Evolutionary conservation across 2,329 filamentous ascomycete species (phyloP).

Genomic region (Ustulina deusta): DNA sequence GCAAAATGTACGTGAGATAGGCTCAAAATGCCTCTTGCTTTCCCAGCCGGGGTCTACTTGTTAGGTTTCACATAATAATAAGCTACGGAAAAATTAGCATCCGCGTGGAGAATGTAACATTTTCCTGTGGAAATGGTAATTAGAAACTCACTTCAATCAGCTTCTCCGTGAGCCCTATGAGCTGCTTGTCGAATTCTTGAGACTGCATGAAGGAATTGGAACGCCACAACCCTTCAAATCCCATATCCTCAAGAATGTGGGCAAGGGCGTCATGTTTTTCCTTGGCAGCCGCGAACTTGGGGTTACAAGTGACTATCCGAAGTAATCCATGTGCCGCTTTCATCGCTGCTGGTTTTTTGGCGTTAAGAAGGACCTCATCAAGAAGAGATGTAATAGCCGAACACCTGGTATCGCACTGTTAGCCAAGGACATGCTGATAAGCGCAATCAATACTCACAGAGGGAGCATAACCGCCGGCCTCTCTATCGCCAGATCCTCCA

Average conservation of each 20-base stretch:
- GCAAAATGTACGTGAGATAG: constrained; percentile 6
- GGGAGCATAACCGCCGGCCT: constrained; percentile 69
- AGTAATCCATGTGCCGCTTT: constrained; percentile 71
- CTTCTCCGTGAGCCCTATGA: constrained; percentile 68
- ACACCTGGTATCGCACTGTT: constrained; percentile 56
- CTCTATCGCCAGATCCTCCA: constrained; percentile 66
- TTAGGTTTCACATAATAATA: constrained; percentile 37
- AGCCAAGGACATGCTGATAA: constrained; percentile 10
- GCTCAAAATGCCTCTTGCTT: background rate
- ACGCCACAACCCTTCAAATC: constrained; percentile 73
- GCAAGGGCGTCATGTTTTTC: constrained; percentile 63
- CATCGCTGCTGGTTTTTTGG: constrained; percentile 70
- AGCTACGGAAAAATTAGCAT: constrained; percentile 35
- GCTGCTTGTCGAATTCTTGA: constrained; percentile 64
- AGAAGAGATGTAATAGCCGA: constrained; percentile 68
- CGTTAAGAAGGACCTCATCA: constrained; percentile 72
- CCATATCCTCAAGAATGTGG: constrained; percentile 68
- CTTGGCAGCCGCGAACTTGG: constrained; percentile 62
- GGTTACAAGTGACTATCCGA: constrained; percentile 67
- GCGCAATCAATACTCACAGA: constrained; percentile 61
- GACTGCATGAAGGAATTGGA: constrained; percentile 64
- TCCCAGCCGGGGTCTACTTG: background rate
- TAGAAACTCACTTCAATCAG: constrained; percentile 67
- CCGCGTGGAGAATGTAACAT: background rate
- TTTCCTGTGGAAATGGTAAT: background rate